Conservation (phyloP, 192 early-diverging fungal species). For the Spinellus fusiger region DNA sequence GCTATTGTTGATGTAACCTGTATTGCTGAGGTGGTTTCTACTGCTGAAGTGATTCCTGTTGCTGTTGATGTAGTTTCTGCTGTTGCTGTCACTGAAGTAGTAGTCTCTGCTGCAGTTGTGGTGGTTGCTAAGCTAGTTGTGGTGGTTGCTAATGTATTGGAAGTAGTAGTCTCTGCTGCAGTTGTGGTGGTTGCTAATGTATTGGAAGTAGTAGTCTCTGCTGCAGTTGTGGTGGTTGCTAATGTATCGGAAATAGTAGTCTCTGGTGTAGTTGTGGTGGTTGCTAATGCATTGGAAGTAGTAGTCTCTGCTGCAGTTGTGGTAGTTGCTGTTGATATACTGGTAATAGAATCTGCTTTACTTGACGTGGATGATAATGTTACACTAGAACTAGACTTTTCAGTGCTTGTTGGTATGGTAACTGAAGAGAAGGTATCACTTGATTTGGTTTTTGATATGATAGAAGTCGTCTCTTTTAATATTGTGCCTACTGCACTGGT, state of each 20-base stretch:
- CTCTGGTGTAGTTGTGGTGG: background rate
- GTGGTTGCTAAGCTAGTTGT: background rate
- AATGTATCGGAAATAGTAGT: background rate
- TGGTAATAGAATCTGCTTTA: background rate
- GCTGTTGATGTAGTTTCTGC: background rate
- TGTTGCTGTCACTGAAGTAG: background rate
- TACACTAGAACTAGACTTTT: too few species aligned
- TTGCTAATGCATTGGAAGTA: background rate
- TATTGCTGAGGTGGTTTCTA: background rate
- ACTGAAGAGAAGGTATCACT: too few species aligned
- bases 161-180: background rate
- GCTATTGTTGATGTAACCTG: background rate
- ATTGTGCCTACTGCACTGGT: too few species aligned
- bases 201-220: background rate
- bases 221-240: background rate
- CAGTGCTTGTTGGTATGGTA: too few species aligned
- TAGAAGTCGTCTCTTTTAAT: background rate
- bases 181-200: background rate
- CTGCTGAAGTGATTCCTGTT: background rate
- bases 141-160: background rate
- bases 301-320: background rate
- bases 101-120: background rate
- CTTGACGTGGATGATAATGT: background rate
- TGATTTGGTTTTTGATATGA: background rate
- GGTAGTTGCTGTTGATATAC: background rate